A percentile compares a stretch with the other conserved stretches of the same genome.
These are phyloP conservation scores for Haematococcus sp. DNA, from an alignment of 139 green algal species.

Conservation along the genomic window DNA sequence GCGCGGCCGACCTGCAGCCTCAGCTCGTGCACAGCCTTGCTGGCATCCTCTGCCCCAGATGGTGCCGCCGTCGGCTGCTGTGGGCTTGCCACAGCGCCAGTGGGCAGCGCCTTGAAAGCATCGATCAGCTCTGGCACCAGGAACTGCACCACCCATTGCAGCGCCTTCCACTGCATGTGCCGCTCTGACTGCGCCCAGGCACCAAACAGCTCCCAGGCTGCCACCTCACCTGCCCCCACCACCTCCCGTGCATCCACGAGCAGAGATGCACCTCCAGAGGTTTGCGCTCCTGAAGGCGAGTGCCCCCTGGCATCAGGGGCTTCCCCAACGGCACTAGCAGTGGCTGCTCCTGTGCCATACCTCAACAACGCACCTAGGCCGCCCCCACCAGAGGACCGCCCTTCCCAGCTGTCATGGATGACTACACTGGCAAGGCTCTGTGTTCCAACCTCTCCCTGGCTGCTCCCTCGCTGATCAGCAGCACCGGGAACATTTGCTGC, in stretches of 20 bases:
- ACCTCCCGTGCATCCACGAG: slow-evolving; percentile 4
- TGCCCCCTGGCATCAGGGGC: too few species aligned
- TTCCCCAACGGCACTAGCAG: too few species aligned
- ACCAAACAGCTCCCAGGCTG: background rate
- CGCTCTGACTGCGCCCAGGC: slow-evolving; percentile 16
- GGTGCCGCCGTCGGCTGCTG: background rate
- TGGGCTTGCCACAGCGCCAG: background rate
- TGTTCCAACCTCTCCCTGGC: too few species aligned
- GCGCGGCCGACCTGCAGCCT: slow-evolving; percentile 10
- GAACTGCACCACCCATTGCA: slow-evolving; percentile 39
- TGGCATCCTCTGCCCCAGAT: background rate
- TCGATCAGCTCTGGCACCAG: slow-evolving; percentile 36
- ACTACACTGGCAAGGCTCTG: too few species aligned
- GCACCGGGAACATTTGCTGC: too few species aligned
- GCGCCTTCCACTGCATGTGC: slow-evolving; percentile 26
- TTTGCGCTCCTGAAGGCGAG: too few species aligned
- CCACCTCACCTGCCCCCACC: background rate
- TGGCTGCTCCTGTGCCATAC: too few species aligned
- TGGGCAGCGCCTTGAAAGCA: background rate
- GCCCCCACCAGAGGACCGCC: too few species aligned
- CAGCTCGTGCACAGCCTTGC: slow-evolving; percentile 7
- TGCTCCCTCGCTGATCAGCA: too few species aligned
- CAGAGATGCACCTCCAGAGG: too few species aligned
- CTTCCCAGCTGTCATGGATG: too few species aligned
- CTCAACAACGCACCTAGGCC: too few species aligned